Base-by-base conservation (phyloP, 2,329 filamentous ascomycete species). In the Zymoseptoria crescenta region DNA sequence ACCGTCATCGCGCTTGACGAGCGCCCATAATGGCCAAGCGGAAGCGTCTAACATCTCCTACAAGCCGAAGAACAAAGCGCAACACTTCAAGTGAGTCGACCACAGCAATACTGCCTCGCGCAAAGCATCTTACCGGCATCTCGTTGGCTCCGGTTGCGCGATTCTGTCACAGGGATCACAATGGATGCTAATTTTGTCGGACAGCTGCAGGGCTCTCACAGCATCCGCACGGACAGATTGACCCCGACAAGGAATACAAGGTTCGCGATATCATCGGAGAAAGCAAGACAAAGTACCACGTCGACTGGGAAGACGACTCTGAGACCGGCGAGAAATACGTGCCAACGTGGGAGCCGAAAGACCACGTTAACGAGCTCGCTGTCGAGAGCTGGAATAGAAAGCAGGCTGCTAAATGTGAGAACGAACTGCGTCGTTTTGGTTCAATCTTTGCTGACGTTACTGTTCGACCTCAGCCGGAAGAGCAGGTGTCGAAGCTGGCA, bases 241-340 rank as follows among this genome's bases (percentile, higher is more conserved):
- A 69, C 59, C 52, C 50, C 30, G 59, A 70, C 1, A 52, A 62
- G 24, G 64, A 67, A 19, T 75, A 67, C 45, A 57, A 56, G 9
- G 62, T 71, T 41, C 61, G 64, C 20, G 62, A 56, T 6, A 75
- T 76, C 45, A 60, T 76, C 20, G 59, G 67, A 49, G 73, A 74
- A 52, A 65, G 53, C 27, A 67, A 66, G 24, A 68, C 68, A 9
- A 62, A 74, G n/a, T 87, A 84, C 64, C 68, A 75, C 2, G 77
- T 86, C 56, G 78, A 84, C 66, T 86, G 84, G 84, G 77, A 75
- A 53, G 77, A 80, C 59, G 72, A 84, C 65, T 71, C 75, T n/a
- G 60, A 64, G 1, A 82, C 80, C 48, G 81, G 80, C 19, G 68
- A 78, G 61, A 60, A 62, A 1, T 85, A 79, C 67, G 58, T 71